Percentiles rank a stretch among this genome's conserved stretches.
Evolutionary conservation across 106 monocot genomes (phyloP).

Genomic region (Allium sativum): DNA sequence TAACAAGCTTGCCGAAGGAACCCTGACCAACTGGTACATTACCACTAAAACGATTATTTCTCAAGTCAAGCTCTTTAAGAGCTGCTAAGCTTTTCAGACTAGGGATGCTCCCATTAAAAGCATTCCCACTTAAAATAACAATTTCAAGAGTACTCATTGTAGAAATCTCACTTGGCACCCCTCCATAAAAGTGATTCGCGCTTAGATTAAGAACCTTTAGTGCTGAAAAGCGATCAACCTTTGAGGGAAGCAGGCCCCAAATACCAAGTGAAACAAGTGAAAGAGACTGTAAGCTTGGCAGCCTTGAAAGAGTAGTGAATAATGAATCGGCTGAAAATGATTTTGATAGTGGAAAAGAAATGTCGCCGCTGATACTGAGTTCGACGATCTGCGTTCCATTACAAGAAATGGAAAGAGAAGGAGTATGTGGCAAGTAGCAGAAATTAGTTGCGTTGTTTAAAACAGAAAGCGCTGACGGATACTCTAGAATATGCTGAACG

Average conservation of each 20-base stretch:
- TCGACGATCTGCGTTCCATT: slow-evolving; percentile 22
- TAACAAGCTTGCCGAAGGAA: slow-evolving; percentile 27
- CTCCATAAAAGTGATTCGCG: slow-evolving; percentile 52
- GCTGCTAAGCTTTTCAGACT: slow-evolving; percentile 22
- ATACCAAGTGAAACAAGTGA: slow-evolving; percentile 77
- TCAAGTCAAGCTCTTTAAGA: slow-evolving; percentile 42
- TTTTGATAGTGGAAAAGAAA: slow-evolving; percentile 21
- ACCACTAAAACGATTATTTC: slow-evolving; percentile 29
- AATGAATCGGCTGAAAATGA: slow-evolving; percentile 62
- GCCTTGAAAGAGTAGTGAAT: slow-evolving; percentile 55
- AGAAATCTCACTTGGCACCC: slow-evolving; percentile 36
- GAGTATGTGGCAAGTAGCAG: slow-evolving; percentile 56
- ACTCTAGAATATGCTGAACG: slow-evolving; percentile 43
- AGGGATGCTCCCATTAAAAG: slow-evolving; percentile 41
- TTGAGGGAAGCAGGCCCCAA: slow-evolving; percentile 54
- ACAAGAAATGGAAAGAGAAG: slow-evolving; percentile 51
- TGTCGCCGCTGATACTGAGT: slow-evolving; percentile 37
- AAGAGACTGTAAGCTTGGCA: slow-evolving; percentile 38
- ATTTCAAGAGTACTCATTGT: slow-evolving; percentile 20
- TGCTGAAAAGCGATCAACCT: slow-evolving; percentile 27
- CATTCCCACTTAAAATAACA: slow-evolving; percentile 42
- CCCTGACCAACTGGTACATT: slow-evolving; percentile 16
- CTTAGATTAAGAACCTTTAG: slow-evolving; percentile 53
- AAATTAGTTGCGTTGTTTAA: slow-evolving; percentile 21
- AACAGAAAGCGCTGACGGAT: slow-evolving; percentile 31